Evolutionary conservation across 345 rosid species (phyloP), one percentile per base, ranked within the genome.

Genomic region (Ceriops decandra): DNA sequence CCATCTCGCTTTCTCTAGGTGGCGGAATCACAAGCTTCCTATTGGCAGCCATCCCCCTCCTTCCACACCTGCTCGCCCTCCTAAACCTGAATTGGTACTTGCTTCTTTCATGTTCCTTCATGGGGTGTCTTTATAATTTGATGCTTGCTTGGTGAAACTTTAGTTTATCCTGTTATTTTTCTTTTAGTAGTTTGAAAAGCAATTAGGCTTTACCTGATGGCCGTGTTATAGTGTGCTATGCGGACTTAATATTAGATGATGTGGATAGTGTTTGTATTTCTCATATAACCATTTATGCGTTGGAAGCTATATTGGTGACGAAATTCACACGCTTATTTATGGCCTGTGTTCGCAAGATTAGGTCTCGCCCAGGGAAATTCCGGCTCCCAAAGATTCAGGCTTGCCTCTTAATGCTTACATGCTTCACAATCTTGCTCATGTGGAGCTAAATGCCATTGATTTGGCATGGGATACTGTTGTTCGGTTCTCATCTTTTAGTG

Each of bases 381-480:
- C 92, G 0, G 71, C 82, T 49, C 91, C 96, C 17, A 88, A 85
- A 75, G 83, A 82, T 61, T 89, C 97, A 5, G 75, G 84, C 7
- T 75, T 93, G 72, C 98, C 97, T 63, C 90, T 88, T n/a, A 91
- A 91, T 79, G 98, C 96, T 42, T 86, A 85, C 62, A 81, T 89
- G 95, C 96, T 93, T 67, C 98, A 93, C 66, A 93, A 84, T 68
- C 91, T 93, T 24, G 96, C 97, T 58, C 98, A 93, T 69, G 85
- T 93, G 63, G 98, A 93, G 88, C 90, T 93, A 5, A 93, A 93
- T 72, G 98, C 98, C 0, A 88, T 91, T 68, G 98, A 93, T 85
- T 83, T 93, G 77, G 98, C 98, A 26, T 93, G 98, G 98, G 97
- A 91, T 71, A 93, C 93, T 32, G 95, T 93, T 52, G 92, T 89